These are phyloP conservation scores for Starmerella apicola DNA, from an alignment of 805 yeast genomes.

Conservation along the genomic window DNA sequence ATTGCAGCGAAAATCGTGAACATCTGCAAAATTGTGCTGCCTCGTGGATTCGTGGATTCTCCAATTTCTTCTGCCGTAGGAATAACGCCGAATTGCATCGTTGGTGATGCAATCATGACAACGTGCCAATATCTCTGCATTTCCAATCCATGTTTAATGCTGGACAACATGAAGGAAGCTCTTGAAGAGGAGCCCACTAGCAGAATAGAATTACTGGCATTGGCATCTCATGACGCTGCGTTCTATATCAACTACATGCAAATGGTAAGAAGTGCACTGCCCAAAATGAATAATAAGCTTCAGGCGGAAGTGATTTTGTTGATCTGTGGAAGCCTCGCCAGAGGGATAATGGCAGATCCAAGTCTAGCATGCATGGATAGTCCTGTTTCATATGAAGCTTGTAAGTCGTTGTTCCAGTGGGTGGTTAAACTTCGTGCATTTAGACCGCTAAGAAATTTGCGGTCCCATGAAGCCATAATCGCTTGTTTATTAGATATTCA, in stretches of 20 bases:
- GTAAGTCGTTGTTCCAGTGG: not conserved
- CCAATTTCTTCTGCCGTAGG: not conserved
- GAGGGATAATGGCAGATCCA: constrained; percentile 1
- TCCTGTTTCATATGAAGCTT: not conserved
- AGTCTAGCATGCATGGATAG: not conserved
- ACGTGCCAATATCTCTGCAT: constrained; percentile 6
- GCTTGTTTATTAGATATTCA: constrained; percentile 1
- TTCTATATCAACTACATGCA: not conserved
- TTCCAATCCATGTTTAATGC: constrained; percentile 2
- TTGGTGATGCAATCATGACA: constrained; percentile 3
- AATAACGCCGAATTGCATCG: not conserved
- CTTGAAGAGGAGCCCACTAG: constrained; percentile 1
- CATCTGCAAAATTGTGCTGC: constrained; percentile 4
- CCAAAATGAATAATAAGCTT: not conserved
- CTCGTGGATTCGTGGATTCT: not conserved
- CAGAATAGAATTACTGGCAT: not conserved
- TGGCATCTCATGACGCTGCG: not conserved
- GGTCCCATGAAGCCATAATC: constrained; percentile 1
- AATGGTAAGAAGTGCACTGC: not conserved
- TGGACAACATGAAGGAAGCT: not conserved
- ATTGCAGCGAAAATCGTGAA: constrained; percentile 4
- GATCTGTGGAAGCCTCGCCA: not conserved
- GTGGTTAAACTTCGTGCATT: constrained; percentile 2
- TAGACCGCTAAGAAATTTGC: constrained; percentile 2
- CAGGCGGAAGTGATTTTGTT: constrained; percentile 1